Evolutionary conservation across 495 filamentous ascomycete species (phyloP), one percentile per base, ranked within the genome.

Genomic region (Parathielavia hyrcaniae): DNA sequence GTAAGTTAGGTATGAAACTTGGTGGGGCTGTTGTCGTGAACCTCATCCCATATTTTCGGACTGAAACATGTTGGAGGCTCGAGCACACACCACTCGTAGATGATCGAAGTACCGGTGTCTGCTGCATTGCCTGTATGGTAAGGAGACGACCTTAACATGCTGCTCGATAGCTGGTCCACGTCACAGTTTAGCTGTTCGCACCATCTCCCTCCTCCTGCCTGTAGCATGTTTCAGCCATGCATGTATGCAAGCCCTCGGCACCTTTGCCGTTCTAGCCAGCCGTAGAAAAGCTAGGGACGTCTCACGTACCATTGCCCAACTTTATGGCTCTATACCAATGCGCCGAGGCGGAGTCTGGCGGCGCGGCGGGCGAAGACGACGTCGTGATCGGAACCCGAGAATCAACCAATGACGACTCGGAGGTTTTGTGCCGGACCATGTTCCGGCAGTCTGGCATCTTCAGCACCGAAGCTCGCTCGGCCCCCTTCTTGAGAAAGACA

Each of bases 181-280:
- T 6, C n/a, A 30, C 34, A 50, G 32, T 12, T 17, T 12, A 35
- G 32, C 32, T 16, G 13, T 38, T 14, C 32, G 36, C 7, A 38
- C 32, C 48, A 4, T 30, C 20, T 46, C 32, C 32, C 32, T 20
- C 47, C 47, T 3, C n/a, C 16, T 22, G 20, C 14, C 44, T 46
- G 44, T 16, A 38, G 34, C 32, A 50, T 32, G 48, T 50, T 50
- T 50, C 48, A 50, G 11, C 20, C 17, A 30, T 30, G 26, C 26
- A 30, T 6, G 6, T 5, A 50, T 50, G 48, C 48, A 50, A 50
- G 48, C 32, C 32, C 7, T 38, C 48, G 48, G 32, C 48, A 50
- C 32, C 1, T 32, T 20, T 50, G 32, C 30, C 32, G 5, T 32
- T 20, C 32, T 30, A 30, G 6, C 26, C 26, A 30, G 26, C 26